phyloP scores from a whole-genome alignment of 2,329 filamentous ascomycete species.

The Aureobasidium zeae region DNA sequence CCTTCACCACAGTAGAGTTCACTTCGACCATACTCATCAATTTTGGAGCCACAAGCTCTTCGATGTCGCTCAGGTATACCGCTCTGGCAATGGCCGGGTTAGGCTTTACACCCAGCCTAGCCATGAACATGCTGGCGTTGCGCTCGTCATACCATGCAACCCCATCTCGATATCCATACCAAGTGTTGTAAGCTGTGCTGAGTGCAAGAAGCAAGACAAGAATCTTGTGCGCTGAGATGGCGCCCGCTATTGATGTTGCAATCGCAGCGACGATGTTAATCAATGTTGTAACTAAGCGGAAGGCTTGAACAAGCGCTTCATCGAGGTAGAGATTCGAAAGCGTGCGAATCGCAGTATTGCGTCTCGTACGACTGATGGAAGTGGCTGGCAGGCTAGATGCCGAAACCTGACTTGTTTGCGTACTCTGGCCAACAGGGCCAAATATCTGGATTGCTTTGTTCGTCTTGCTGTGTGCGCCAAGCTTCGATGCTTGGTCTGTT shows the following conservation, averaged over 20 bases:
- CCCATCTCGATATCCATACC: conserved; percentile 64
- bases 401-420: conserved; percentile 44
- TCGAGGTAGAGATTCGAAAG: conserved; percentile 24
- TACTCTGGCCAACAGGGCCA: conserved; percentile 62
- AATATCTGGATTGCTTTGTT: conserved; percentile 73
- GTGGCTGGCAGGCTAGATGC: conserved; percentile 16
- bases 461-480: conserved; percentile 64
- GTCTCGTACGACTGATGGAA: conserved; percentile 6
- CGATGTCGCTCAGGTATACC: conserved; percentile 73
- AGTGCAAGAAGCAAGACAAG: conserved; percentile 59
- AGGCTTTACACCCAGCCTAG: conserved; percentile 66
- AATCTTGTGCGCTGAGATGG: conserved; percentile 55
- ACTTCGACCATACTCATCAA: not conserved
- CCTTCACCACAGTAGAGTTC: conserved; percentile 21
- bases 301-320: conserved; percentile 23
- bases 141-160: conserved; percentile 80
- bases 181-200: conserved; percentile 63
- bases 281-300: conserved; percentile 23
- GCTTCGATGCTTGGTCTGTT: conserved; percentile 65
- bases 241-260: conserved; percentile 22
- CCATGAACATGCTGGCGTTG: conserved; percentile 72
- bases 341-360: conserved; percentile 14
- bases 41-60: conserved; percentile 45
- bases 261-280: conserved; percentile 38
- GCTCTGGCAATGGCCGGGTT: conserved; percentile 74